A percentile compares a stretch with the other conserved stretches of the same genome.
phyloP scores from a whole-genome alignment of 129 eudicot genomes.

The Lactuca sativa region DNA sequence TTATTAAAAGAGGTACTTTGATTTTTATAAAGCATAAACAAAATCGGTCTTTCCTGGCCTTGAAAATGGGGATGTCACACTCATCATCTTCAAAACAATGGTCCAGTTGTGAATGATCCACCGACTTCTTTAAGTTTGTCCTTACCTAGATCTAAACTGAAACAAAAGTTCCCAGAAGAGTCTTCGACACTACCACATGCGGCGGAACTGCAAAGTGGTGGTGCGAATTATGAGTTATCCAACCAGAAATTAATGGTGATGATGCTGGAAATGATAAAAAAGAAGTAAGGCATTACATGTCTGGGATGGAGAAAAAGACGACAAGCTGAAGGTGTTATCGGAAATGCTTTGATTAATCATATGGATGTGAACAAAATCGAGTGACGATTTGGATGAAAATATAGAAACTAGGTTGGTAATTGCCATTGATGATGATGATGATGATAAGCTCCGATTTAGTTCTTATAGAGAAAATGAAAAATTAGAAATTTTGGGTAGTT shows the following conservation, averaged over 20 bases:
- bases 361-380: slow-evolving; percentile 63
- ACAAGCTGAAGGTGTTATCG: slow-evolving; percentile 41
- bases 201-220: slow-evolving; percentile 5
- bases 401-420: neutral
- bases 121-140: slow-evolving; percentile 51
- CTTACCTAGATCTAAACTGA: slow-evolving; percentile 31
- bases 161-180: neutral
- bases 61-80: too few relatives aligned
- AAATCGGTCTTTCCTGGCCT: too few relatives aligned
- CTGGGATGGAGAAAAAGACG: slow-evolving; percentile 44
- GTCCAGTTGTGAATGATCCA: slow-evolving; percentile 34
- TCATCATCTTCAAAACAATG: slow-evolving; percentile 31
- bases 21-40: too few relatives aligned
- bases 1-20: too few relatives aligned
- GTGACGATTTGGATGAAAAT: slow-evolving; percentile 4
- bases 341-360: slow-evolving; percentile 52
- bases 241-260: slow-evolving; percentile 58
- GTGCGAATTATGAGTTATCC: slow-evolving; percentile 44
- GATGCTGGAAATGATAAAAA: slow-evolving; percentile 77
- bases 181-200: neutral
- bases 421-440: neutral
- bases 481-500: neutral
- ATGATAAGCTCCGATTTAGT: neutral
- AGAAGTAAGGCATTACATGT: slow-evolving; percentile 69
- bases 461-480: neutral